A percentile compares a stretch with the other conserved stretches of the same genome.
Evolutionary conservation across 2,329 filamentous ascomycete genomes (phyloP).

Genomic region (Fusarium sp.): DNA sequence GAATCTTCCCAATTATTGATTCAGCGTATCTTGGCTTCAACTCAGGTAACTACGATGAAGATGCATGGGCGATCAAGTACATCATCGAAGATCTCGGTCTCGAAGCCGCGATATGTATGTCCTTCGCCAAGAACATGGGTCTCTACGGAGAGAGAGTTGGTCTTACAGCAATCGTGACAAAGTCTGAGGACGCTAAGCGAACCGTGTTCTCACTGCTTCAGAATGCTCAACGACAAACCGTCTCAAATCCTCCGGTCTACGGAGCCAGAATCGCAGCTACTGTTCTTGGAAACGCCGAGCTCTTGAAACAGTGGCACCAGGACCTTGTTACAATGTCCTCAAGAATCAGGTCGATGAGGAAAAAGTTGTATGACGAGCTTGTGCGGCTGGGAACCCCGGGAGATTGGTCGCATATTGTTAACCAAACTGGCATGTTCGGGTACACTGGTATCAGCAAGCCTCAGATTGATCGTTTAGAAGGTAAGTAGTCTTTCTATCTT

Average conservation of each 20-base stretch:
- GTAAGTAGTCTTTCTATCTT: constrained; percentile 3
- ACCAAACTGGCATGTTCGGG: constrained; percentile 53
- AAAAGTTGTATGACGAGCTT: constrained; percentile 47
- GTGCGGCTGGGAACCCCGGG: constrained; percentile 46
- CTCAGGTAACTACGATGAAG: constrained; percentile 35
- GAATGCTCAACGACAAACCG: constrained; percentile 45
- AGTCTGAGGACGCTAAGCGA: constrained; percentile 16
- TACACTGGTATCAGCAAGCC: constrained; percentile 58
- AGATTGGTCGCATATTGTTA: constrained; percentile 49
- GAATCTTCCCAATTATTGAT: constrained; percentile 35
- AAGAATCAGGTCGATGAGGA: constrained; percentile 48
- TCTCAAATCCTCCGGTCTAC: constrained; percentile 49
- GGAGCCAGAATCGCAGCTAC: constrained; percentile 48
- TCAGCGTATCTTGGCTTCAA: constrained; percentile 39
- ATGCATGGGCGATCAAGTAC: constrained; percentile 36
- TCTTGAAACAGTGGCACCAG: constrained; percentile 46
- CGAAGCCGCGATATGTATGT: constrained; percentile 66
- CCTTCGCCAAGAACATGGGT: constrained; percentile 69
- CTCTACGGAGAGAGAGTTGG: constrained; percentile 52
- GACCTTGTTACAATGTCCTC: constrained; percentile 50
- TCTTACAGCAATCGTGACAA: constrained; percentile 41
- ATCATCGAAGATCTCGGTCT: constrained; percentile 46
- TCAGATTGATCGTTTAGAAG: constrained; percentile 53
- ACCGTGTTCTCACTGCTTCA: constrained; percentile 44
- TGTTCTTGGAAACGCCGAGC: constrained; percentile 43